phyloP scores from a whole-genome alignment of 2,329 filamentous ascomycete genomes.

The Neoscytalidium dimidiatum region DNA sequence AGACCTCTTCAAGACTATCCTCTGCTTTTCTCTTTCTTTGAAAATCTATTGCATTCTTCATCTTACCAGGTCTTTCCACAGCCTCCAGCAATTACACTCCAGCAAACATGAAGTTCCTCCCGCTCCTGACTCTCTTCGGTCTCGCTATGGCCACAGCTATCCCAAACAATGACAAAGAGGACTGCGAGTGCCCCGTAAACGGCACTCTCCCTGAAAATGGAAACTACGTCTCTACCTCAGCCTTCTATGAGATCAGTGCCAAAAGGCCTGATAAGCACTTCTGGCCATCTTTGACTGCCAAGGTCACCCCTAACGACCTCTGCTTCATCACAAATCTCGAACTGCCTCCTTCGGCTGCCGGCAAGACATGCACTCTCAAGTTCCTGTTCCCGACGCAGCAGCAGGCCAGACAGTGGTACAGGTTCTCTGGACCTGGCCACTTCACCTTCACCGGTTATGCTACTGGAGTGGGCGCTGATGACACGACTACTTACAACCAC shows the following conservation, averaged over 20 bases:
- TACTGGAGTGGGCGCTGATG: constrained; percentile 23
- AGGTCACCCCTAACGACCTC: constrained; percentile 24
- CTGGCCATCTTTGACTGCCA: constrained; percentile 17
- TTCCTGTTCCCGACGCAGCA: constrained; percentile 29
- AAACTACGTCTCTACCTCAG: constrained; percentile 18
- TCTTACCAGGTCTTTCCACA: no score
- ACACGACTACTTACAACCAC: constrained; percentile 25
- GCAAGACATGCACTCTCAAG: constrained; percentile 33
- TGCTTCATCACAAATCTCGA: constrained; percentile 26
- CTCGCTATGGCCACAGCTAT: constrained; percentile 3
- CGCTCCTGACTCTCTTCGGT: neutral
- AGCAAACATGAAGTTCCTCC: constrained; percentile 4
- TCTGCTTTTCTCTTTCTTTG: neutral
- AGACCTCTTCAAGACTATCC: no score
- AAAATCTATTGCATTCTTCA: neutral
- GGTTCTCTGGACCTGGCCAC: constrained; percentile 23
- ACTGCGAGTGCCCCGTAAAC: constrained; percentile 23
- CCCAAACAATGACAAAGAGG: neutral
- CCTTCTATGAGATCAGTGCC: constrained; percentile 23
- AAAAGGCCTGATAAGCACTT: constrained; percentile 22
- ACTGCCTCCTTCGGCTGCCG: constrained; percentile 22
- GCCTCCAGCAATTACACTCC: neutral
- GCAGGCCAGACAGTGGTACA: constrained; percentile 21
- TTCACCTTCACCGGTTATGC: constrained; percentile 26
- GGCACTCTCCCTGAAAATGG: constrained; percentile 20